A percentile compares a stretch with the other conserved stretches of the same genome.
phyloP scores from a whole-genome alignment of 768 basidiomycete genomes.

The Boletus rubroflammeus region DNA sequence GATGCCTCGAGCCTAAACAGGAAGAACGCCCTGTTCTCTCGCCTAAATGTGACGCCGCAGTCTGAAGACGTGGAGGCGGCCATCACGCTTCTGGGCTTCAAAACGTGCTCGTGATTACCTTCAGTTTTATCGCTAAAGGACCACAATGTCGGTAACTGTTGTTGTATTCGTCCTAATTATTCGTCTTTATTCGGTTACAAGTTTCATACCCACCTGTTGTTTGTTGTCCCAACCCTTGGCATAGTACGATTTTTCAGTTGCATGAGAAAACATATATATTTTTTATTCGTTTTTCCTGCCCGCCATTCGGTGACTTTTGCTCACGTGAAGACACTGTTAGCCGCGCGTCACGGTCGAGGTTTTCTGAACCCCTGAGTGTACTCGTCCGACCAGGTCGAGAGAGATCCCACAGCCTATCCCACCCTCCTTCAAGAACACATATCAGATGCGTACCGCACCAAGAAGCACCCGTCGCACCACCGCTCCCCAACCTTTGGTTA shows the following conservation, averaged over 20 bases:
- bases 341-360: constrained; percentile 13
- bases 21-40: not conserved
- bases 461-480: constrained; percentile 28
- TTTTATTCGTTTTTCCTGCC: not conserved
- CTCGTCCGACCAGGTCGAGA: not conserved
- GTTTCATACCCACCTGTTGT: constrained; percentile 3
- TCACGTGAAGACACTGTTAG: constrained; percentile 26
- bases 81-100: constrained; percentile 35
- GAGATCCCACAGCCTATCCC: constrained; percentile 23
- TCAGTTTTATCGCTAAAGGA: not conserved
- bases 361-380: not conserved
- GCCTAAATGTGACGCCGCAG: constrained; percentile 10
- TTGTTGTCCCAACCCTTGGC: constrained; percentile 8
- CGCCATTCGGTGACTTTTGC: not conserved
- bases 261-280: not conserved
- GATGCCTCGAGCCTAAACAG: not conserved
- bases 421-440: constrained; percentile 13
- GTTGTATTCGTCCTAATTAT: constrained; percentile 27
- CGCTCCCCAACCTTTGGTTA: not conserved
- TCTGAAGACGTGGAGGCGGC: constrained; percentile 36
- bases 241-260: not conserved
- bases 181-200: constrained; percentile 22
- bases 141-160: not conserved
- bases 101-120: constrained; percentile 12
- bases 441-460: constrained; percentile 24